Evolutionary conservation across 2,329 filamentous ascomycete species (phyloP), one percentile per base, ranked within the genome.

Genomic region (Aspergillus fischeri): DNA sequence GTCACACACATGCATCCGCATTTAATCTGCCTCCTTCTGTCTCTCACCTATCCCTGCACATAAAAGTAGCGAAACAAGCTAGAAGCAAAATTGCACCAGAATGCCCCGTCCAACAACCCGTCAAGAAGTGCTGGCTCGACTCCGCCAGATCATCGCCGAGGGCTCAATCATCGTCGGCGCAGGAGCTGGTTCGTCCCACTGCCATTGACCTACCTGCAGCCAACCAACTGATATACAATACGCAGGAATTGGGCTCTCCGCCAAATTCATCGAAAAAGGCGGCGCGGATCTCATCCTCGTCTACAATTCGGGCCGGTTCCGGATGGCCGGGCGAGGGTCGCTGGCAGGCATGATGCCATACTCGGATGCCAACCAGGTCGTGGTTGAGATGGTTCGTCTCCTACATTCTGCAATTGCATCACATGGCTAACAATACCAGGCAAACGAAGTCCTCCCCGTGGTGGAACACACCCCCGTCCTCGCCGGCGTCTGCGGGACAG

Each of bases 261-360:
- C 87, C 58, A 90, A 90, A 65, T 87, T 83, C 65, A 82, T 89
- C 61, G 87, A 90, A 70, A 80, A 80, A 49, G 87, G 87, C 41
- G 86, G 86, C 59, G 84, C 82, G 14, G 86, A 90, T 65, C 75
- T 90, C 45, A 88, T 90, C 66, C 84, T 89, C 60, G 81, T 90
- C 64, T 90, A 90, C 77, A 90, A 90, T 71, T 86, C 83, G 41
- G 87, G 87, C 0, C 81, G 87, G 3, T 90, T 87, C 68, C 83
- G 87, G 9, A 90, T 91, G 88, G 87, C 86, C 0, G 87, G 88
- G 0, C 78, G 84, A 45, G 87, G 87, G 0, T 89, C 86, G 0
- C 72, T 90, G 10, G 86, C 87, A 0, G 87, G 87, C 0, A 72
- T 89, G 51, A 88, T 89, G 85, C 86, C 87, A 0, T 90, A 88